Percentiles rank a stretch among this genome's conserved stretches.
These are phyloP conservation scores for Excoecaria cochinchinensis DNA, from an alignment of 345 rosid genomes.

Conservation along the genomic window DNA sequence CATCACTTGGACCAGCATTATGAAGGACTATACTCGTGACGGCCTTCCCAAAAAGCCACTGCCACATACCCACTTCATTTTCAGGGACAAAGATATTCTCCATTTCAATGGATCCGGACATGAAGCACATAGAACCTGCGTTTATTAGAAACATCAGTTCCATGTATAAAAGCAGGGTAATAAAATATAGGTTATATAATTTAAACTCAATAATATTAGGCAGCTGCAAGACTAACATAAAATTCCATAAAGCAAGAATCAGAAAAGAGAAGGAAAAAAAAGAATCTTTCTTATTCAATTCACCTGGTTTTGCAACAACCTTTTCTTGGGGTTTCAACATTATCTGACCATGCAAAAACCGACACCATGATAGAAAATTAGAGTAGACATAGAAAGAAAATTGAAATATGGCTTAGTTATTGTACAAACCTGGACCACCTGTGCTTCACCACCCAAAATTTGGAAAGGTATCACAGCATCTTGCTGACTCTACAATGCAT, in stretches of 20 bases:
- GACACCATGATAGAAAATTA: constrained; percentile 8
- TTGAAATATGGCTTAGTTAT: neutral
- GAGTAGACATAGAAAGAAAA: neutral
- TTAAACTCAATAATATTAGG: neutral
- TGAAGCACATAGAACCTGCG: constrained; percentile 91
- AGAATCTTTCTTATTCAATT: constrained; percentile 12
- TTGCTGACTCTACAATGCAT: constrained; percentile 67
- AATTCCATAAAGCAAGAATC: constrained; percentile 4
- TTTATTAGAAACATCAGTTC: constrained; percentile 13
- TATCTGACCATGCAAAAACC: constrained; percentile 49
- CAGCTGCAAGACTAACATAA: neutral
- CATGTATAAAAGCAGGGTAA: constrained; percentile 2
- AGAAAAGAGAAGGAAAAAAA: neutral
- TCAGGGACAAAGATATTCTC: constrained; percentile 84
- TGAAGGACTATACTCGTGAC: constrained; percentile 64
- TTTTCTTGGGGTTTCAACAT: constrained; percentile 92
- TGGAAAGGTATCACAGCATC: constrained; percentile 85
- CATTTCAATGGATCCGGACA: constrained; percentile 92
- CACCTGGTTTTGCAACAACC: constrained; percentile 86
- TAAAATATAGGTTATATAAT: neutral
- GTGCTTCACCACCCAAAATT: constrained; percentile 98
- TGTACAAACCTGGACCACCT: constrained; percentile 77
- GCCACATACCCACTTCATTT: constrained; percentile 86
- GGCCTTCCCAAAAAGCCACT: constrained; percentile 94
- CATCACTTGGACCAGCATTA: constrained; percentile 72